Evolutionary conservation across 2,329 filamentous ascomycete genomes (phyloP), one percentile per base, ranked within the genome.

Genomic region (Botrytis byssoidea): DNA sequence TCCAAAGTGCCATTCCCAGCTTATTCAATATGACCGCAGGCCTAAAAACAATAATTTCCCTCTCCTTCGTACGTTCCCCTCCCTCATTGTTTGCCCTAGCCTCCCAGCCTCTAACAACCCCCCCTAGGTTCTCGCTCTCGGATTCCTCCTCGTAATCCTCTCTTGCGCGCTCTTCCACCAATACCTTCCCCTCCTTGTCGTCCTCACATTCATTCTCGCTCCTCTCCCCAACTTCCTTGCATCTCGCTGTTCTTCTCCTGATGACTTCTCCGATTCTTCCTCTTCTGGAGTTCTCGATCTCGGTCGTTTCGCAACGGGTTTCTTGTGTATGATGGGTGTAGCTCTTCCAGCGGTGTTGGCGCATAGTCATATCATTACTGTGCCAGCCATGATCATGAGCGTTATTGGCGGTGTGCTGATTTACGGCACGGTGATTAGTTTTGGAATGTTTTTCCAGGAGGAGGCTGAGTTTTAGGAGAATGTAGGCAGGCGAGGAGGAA

Each of bases 141-240:
- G 96, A 80, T 99, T 99, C 86, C 93, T 99, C 80, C 94, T 99
- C 79, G 96, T 98, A 79, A 99, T 99, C 84, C 93, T 99, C 80
- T 98, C 95, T 76, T 97, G 95, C 82, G 96, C 96, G 69, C 90
- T 99, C 78, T 99, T 92, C 89, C 89, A 95, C 82, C 93, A 94
- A 84, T 99, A 97, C 89, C 93, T 96, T 80, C 94, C 96, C 73
- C 90, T 99, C 77, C 90, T 98, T 77, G 96, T 99, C 79, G 96
- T 99, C 76, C 95, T 91, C 79, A 98, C 95, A 79, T 99, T 98
- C 86, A 90, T 98, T 77, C 83, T 98, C 79, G 96, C 96, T 73
- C 96, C 96, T 44, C 84, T 99, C 74, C 96, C 96, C 76, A 99
- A 99, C 88, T 98, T 94, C 93, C 92, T 98, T 83, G 97, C 95